Evolutionary conservation across 1,284 basidiomycete species (phyloP).

Genomic region (Trichosporon ovoides): DNA sequence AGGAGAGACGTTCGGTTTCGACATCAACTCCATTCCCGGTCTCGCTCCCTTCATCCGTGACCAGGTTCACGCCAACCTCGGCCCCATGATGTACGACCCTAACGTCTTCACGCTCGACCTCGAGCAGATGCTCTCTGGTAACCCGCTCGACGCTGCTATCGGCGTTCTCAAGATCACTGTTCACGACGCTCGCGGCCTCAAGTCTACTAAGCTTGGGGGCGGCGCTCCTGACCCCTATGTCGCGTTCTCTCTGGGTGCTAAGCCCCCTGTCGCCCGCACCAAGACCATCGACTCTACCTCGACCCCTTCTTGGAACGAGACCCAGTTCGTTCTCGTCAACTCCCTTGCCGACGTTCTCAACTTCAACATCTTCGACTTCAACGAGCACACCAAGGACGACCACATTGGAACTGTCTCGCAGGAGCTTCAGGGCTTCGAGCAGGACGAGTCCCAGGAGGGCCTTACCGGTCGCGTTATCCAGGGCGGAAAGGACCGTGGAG

Average conservation of each 20-base stretch:
- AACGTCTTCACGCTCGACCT: conserved; percentile 87
- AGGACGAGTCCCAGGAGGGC: conserved; percentile 79
- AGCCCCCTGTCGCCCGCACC: conserved; percentile 40
- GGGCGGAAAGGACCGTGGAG: conserved; percentile 84
- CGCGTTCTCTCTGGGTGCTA: conserved; percentile 39
- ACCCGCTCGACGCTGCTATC: conserved; percentile 80
- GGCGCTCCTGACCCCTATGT: conserved; percentile 80
- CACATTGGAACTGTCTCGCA: conserved; percentile 73
- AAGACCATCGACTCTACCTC: conserved; percentile 51
- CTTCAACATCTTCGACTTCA: conserved; percentile 78
- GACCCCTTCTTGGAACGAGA: conserved; percentile 89
- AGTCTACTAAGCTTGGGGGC: conserved; percentile 68
- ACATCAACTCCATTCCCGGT: conserved; percentile 70
- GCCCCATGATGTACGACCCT: conserved; percentile 74
- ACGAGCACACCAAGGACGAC: conserved; percentile 79
- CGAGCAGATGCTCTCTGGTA: conserved; percentile 88
- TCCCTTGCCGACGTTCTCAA: conserved; percentile 73
- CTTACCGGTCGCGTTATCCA: conserved; percentile 66
- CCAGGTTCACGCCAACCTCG: conserved; percentile 77
- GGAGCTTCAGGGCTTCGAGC: conserved; percentile 66
- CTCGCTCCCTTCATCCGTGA: conserved; percentile 86
- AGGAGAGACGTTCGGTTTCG: conserved; percentile 77
- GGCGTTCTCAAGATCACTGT: conserved; percentile 87
- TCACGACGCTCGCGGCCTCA: conserved; percentile 60
- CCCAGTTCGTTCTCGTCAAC: conserved; percentile 85